These are phyloP conservation scores for Saprolegnia parasitica DNA, from an alignment of 352 stramenopile genomes.

Conservation along the genomic window DNA sequence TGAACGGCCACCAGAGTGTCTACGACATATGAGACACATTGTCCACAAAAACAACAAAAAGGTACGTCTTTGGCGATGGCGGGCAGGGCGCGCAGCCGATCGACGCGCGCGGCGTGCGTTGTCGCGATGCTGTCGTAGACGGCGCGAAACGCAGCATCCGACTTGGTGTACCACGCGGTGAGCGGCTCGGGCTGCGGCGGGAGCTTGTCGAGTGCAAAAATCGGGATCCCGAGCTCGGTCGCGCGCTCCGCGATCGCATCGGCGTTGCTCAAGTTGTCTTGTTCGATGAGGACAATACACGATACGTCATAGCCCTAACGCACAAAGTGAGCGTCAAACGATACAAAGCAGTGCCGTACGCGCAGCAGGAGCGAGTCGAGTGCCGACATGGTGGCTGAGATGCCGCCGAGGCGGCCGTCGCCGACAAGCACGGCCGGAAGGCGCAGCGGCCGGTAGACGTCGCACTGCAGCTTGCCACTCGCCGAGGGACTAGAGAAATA, in stretches of 20 bases:
- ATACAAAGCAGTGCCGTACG: slow-evolving; percentile 20
- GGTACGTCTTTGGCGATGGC: slow-evolving; percentile 51
- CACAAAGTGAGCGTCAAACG: not conserved
- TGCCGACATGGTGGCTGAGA: slow-evolving; percentile 91
- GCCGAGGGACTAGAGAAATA: slow-evolving; percentile 43
- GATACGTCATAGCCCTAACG: slow-evolving; percentile 82
- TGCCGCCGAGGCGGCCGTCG: slow-evolving; percentile 95
- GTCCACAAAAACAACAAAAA: not conserved
- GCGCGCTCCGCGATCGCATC: slow-evolving; percentile 53
- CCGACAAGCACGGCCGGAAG: slow-evolving; percentile 92
- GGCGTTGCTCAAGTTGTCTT: slow-evolving; percentile 63
- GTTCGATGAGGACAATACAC: slow-evolving; percentile 76
- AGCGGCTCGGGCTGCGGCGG: slow-evolving; percentile 72
- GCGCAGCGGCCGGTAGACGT: slow-evolving; percentile 89
- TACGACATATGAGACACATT: not conserved
- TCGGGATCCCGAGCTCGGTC: slow-evolving; percentile 63
- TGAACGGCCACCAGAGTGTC: slow-evolving; percentile 91
- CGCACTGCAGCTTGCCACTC: slow-evolving; percentile 86
- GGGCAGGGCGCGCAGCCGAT: slow-evolving; percentile 52
- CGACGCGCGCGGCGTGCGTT: slow-evolving; percentile 55
- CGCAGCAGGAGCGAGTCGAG: slow-evolving; percentile 90
- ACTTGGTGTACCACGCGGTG: slow-evolving; percentile 54
- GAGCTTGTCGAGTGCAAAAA: slow-evolving; percentile 68
- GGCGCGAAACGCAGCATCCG: slow-evolving; percentile 47
- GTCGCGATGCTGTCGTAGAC: slow-evolving; percentile 46